Base-by-base conservation (phyloP, 331 rosid genomes). In the Malus hybrid region DNA sequence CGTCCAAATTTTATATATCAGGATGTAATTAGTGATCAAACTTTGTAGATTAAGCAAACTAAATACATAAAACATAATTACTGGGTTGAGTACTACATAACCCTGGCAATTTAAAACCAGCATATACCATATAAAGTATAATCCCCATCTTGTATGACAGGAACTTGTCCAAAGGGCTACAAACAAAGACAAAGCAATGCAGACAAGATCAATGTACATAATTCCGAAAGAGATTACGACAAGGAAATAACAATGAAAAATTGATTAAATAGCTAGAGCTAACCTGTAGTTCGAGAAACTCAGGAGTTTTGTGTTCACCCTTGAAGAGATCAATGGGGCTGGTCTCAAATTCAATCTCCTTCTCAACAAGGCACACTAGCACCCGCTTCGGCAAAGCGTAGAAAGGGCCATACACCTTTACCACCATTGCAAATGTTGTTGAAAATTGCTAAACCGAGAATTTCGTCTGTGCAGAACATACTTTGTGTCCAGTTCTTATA, bases 101-200 rank as follows among this genome's bases (percentile, higher is more conserved):
- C 27, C 27, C 24, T 56, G 24, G 61, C 20, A 59, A 44, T 27
- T 44, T 11, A 62, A 18, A 31, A 22, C 55, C 36, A 68, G 46
- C 39, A 34, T 6, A 67, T 71, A 84, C 88, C 88, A 63, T 34
- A 84, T 39, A 81, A 76, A 16, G 83, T 80, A 65, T 74, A 84
- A 6, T 86, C 88, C 62, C 86, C 86, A 80, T 86, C 90, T 80
- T 77, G 32, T 42, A 81, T 71, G 27, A 84, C 83, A 57, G 88
- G 86, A 81, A 86, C 44, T 76, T 39, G 67, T 79, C 88, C 88
- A 79, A 84, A 86, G 64, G 87, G 85, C 86, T 73, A 67, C 57
- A 66, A 34, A 1, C 39, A 6, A 55, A 28, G 29, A 76, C 70
- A 33, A 81, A 39, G 33, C 5, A 34, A 32, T 1, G 7, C 28